These are phyloP conservation scores for Phylloporus sp. DNA, from an alignment of 768 basidiomycete species.

Conservation along the genomic window DNA sequence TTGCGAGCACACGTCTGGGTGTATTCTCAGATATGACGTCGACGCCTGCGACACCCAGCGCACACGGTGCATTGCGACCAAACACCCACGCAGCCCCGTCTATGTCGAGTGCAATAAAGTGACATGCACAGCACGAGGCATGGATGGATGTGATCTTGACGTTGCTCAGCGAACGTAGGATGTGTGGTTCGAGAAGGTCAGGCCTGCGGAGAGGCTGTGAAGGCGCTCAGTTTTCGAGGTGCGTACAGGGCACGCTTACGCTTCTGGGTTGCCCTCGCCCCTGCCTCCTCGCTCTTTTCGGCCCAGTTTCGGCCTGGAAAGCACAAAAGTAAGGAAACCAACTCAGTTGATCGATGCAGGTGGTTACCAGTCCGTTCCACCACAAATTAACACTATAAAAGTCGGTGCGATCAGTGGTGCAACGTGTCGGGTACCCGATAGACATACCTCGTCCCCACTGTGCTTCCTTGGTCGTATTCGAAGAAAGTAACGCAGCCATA, in stretches of 20 bases:
- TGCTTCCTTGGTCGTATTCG: slow-evolving; percentile 26
- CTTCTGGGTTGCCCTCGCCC: slow-evolving; percentile 39
- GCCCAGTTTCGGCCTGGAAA: slow-evolving; percentile 67
- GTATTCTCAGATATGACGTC: slow-evolving; percentile 70
- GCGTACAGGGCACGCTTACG: slow-evolving; percentile 20
- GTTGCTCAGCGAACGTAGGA: slow-evolving; percentile 84
- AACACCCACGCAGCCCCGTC: slow-evolving; percentile 87
- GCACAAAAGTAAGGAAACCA: slow-evolving; percentile 8
- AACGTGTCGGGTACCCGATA: slow-evolving; percentile 8
- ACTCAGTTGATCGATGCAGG: not conserved
- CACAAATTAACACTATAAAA: slow-evolving; percentile 77
- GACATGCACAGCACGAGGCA: slow-evolving; percentile 72
- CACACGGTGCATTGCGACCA: slow-evolving; percentile 73
- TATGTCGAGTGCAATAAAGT: slow-evolving; percentile 69
- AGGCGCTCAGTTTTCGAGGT: slow-evolving; percentile 1
- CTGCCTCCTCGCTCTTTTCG: slow-evolving; percentile 62
- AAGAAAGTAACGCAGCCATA: slow-evolving; percentile 28
- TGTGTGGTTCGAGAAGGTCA: slow-evolving; percentile 84
- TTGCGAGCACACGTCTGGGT: slow-evolving; percentile 57
- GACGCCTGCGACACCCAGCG: slow-evolving; percentile 56
- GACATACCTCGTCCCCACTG: slow-evolving; percentile 44
- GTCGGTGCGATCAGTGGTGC: slow-evolving; percentile 14
- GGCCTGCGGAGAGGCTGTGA: slow-evolving; percentile 44
- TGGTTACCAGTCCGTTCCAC: slow-evolving; percentile 79
- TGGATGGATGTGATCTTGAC: slow-evolving; percentile 70